Evolutionary conservation across 2,329 filamentous ascomycete species (phyloP), one percentile per base, ranked within the genome.

Genomic region (Colletotrichum sp.): DNA sequence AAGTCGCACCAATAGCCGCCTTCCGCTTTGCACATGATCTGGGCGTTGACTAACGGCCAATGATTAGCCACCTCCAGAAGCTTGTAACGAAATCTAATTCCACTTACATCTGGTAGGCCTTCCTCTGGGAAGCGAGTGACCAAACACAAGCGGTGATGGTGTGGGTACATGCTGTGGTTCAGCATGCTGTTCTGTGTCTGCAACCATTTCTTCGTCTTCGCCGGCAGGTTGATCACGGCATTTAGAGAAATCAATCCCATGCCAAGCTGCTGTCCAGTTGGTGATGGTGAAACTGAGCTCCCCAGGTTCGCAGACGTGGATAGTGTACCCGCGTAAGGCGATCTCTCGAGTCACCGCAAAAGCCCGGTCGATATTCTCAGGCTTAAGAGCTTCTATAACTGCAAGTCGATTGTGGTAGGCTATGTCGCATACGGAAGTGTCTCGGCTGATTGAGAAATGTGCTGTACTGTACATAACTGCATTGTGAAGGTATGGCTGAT

Each of bases 1-100:
- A 78, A 78, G 8, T 79, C 78, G 26, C 72, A 57, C 78, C 78
- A 79, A 30, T 78, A 79, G 3, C 78, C 78, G 6, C 77, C 78
- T 10, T 79, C 72, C 2, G 68, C 78, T 34, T 78, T 78, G 52
- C 68, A 78, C 77, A 79, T 78, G 34, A 79, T 72, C 14, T 34
- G 57, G 1, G 55, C 28, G 16, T 66, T 34, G 8, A 75, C 77
- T 78, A 48, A 21, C 9, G 18, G 18, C 6, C n/a, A 26, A 10
- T 26, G 18, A 28, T 64, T 43, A 64, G 61, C 34, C 21, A 64
- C 21, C 39, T 8, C 28, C 13, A 63, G 13, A 8, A 63, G 32
- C 18, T 60, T 26, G 14, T 7, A 14, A 1, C 7, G 6, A 63
- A 24, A 24, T 18, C 5, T 32, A 13, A 39, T 34, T 6, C 26